phyloP scores from a whole-genome alignment of 192 early-diverging fungal genomes.

The Gaertneriomyces sp. region DNA sequence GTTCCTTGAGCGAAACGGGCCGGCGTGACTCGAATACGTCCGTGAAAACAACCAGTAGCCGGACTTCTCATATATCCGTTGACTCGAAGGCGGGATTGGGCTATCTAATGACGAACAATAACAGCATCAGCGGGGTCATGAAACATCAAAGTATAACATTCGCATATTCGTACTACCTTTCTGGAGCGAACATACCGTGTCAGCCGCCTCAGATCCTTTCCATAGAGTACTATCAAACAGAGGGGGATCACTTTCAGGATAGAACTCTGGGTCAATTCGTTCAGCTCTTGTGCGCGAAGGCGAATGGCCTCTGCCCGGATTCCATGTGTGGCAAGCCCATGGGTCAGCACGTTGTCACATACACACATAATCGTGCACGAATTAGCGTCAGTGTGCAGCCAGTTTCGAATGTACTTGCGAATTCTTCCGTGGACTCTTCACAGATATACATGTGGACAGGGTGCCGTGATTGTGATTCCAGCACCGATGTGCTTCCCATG shows the following conservation, averaged over 20 bases:
- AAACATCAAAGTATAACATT: constrained; percentile 52
- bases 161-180: constrained; percentile 43
- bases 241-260: constrained; percentile 35
- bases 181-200: constrained; percentile 39
- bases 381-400: constrained; percentile 46
- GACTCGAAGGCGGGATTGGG: constrained; percentile 51
- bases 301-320: constrained; percentile 39
- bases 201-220: constrained; percentile 43
- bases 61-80: constrained; percentile 30
- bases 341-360: constrained; percentile 54
- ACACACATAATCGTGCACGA: constrained; percentile 49
- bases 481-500: constrained; percentile 23
- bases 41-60: background rate
- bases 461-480: constrained; percentile 18
- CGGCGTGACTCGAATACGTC: background rate
- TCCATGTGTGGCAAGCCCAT: constrained; percentile 44
- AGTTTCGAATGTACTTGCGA: constrained; percentile 10
- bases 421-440: background rate
- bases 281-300: constrained; percentile 41
- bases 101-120: constrained; percentile 52
- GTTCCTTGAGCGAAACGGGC: background rate
- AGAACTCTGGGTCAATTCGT: constrained; percentile 49
- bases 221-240: constrained; percentile 52
- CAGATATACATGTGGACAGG: constrained; percentile 34
- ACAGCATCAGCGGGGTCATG: constrained; percentile 46